Conservation (phyloP, 2,329 filamentous ascomycete species). For the Neofusicoccum parvum region DNA sequence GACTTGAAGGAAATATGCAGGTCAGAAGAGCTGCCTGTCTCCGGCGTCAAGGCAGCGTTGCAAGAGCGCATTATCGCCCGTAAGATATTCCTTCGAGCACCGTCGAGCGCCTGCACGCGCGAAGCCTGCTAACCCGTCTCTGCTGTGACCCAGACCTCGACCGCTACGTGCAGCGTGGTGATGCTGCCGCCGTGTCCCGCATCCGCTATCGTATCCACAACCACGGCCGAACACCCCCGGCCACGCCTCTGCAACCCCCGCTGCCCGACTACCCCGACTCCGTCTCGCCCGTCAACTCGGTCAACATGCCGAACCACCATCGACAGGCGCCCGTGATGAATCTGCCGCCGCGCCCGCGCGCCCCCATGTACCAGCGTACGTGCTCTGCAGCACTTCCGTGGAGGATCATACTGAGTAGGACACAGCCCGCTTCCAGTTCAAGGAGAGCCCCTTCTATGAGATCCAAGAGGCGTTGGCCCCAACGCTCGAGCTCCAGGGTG, state of each 20-base stretch:
- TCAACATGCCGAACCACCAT: slow-evolving; percentile 26
- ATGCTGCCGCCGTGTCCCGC: slow-evolving; percentile 39
- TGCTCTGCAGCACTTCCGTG: neutral
- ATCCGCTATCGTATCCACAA: slow-evolving; percentile 45
- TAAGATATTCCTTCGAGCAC: slow-evolving; percentile 53
- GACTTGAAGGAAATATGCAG: slow-evolving; percentile 78
- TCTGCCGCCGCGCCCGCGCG: neutral
- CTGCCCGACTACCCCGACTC: slow-evolving; percentile 25
- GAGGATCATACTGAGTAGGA: slow-evolving; percentile 23
- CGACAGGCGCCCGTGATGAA: slow-evolving; percentile 23
- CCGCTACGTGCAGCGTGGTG: slow-evolving; percentile 34
- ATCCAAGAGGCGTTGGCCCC: slow-evolving; percentile 66
- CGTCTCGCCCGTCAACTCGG: slow-evolving; percentile 27
- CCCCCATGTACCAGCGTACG: slow-evolving; percentile 9
- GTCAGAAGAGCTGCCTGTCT: slow-evolving; percentile 72
- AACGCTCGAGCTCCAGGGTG: slow-evolving; percentile 73
- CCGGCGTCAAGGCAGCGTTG: slow-evolving; percentile 81
- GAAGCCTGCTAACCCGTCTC: neutral
- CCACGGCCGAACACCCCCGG: slow-evolving; percentile 41
- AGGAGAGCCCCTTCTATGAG: slow-evolving; percentile 83
- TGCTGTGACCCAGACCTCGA: slow-evolving; percentile 40
- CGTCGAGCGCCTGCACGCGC: slow-evolving; percentile 23
- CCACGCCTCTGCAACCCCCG: slow-evolving; percentile 27
- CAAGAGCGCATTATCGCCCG: slow-evolving; percentile 76
- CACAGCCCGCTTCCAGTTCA: slow-evolving; percentile 59